Conservation (phyloP, 139 green algal species). For the Coelastrella sp. region DNA sequence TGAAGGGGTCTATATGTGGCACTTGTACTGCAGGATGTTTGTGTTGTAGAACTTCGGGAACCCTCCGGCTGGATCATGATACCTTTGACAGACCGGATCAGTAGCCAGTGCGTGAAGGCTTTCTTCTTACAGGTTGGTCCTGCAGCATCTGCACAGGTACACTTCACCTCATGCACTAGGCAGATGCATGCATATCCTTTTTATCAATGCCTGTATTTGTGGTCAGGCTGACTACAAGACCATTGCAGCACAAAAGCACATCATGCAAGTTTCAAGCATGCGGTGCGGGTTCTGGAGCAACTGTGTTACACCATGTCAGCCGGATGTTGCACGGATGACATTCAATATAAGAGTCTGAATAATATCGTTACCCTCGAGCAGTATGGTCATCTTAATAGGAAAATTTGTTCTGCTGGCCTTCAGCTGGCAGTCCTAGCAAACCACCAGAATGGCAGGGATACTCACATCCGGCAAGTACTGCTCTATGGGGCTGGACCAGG, state of each 20-base stretch:
- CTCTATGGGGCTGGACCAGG: constrained; percentile 74
- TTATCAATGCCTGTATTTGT: no score
- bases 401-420: background rate
- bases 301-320: no score
- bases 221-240: no score
- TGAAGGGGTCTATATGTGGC: background rate
- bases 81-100: constrained; percentile 55
- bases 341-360: no score
- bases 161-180: background rate
- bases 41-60: constrained; percentile 85
- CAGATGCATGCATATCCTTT: background rate
- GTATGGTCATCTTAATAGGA: background rate
- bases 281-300: no score
- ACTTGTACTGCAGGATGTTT: constrained; percentile 71
- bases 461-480: constrained; percentile 90
- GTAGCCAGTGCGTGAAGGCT: constrained; percentile 48
- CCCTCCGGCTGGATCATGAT: constrained; percentile 90
- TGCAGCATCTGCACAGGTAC: background rate
- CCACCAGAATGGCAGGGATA: constrained; percentile 98
- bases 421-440: constrained; percentile 87
- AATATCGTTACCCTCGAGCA: background rate
- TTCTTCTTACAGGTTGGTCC: constrained; percentile 69
- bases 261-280: no score
- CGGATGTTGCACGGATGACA: no score
- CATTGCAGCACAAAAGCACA: no score